These are phyloP conservation scores for Trichoderma lentiforme DNA, from an alignment of 2,329 filamentous ascomycete genomes.

Conservation along the genomic window DNA sequence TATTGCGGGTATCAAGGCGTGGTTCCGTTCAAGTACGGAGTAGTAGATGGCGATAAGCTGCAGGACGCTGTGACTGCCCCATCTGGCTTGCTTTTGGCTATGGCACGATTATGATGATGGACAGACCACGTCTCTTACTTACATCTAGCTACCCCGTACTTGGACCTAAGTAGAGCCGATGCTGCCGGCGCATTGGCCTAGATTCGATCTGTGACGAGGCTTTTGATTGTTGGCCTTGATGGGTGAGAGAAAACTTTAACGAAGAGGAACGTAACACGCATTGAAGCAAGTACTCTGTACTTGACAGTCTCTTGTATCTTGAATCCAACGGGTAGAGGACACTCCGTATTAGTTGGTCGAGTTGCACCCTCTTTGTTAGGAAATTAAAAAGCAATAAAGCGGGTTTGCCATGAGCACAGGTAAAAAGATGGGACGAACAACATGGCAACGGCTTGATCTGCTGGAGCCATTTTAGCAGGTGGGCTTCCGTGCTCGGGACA, in stretches of 20 bases:
- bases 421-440: background rate
- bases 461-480: background rate
- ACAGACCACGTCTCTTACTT: background rate
- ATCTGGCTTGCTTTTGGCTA: background rate
- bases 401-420: background rate
- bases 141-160: background rate
- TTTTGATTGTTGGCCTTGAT: background rate
- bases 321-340: background rate
- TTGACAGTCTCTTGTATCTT: background rate
- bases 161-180: background rate
- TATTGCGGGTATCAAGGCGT: background rate
- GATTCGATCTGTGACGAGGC: background rate
- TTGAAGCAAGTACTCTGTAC: background rate
- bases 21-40: background rate
- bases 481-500: slow-evolving; percentile 4
- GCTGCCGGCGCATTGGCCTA: background rate
- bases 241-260: background rate
- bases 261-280: background rate
- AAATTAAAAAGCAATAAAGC: background rate
- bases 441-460: background rate
- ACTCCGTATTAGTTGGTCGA: background rate
- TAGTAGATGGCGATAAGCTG: background rate
- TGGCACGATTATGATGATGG: background rate
- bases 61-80: background rate
- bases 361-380: background rate